A percentile compares a stretch with the other conserved stretches of the same genome.
Evolutionary conservation across 768 basidiomycete genomes (phyloP).

Genomic region (Phanerodontia chrysosporium): DNA sequence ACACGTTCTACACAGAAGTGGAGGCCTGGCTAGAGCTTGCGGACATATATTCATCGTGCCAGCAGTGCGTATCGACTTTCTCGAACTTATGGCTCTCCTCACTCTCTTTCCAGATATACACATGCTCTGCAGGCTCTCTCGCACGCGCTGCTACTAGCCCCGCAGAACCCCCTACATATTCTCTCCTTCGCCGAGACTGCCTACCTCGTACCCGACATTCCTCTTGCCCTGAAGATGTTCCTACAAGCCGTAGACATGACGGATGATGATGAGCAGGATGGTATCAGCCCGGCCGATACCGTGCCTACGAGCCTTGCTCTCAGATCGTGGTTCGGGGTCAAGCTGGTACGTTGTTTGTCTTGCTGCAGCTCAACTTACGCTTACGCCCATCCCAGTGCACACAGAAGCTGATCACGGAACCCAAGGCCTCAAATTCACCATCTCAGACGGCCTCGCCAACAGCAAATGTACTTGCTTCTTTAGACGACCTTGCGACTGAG

Average conservation of each 20-base stretch:
- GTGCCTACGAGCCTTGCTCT: slow-evolving; percentile 49
- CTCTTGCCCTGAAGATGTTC: slow-evolving; percentile 76
- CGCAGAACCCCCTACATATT: slow-evolving; percentile 82
- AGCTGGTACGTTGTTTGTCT: slow-evolving; percentile 50
- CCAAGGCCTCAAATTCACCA: slow-evolving; percentile 39
- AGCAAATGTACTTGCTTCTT: slow-evolving; percentile 43
- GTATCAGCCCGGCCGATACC: slow-evolving; percentile 43
- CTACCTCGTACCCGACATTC: slow-evolving; percentile 71
- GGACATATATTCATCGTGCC: slow-evolving; percentile 69
- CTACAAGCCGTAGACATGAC: slow-evolving; percentile 78
- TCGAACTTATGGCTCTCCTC: background rate
- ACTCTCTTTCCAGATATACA: slow-evolving; percentile 50
- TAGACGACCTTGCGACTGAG: slow-evolving; percentile 74
- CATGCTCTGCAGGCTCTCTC: slow-evolving; percentile 70
- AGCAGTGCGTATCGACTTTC: slow-evolving; percentile 50
- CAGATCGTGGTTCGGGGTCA: slow-evolving; percentile 81
- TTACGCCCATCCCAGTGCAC: slow-evolving; percentile 46
- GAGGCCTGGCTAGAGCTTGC: slow-evolving; percentile 89
- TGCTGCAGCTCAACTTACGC: background rate
- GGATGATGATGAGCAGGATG: slow-evolving; percentile 51
- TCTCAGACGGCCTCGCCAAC: slow-evolving; percentile 54
- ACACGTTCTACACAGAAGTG: slow-evolving; percentile 84
- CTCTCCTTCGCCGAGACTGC: slow-evolving; percentile 88
- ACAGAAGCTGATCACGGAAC: slow-evolving; percentile 44
- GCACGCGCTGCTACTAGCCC: slow-evolving; percentile 76